phyloP scores from a whole-genome alignment of 2,329 filamentous ascomycete species.

The Knoxdaviesia capensis region DNA sequence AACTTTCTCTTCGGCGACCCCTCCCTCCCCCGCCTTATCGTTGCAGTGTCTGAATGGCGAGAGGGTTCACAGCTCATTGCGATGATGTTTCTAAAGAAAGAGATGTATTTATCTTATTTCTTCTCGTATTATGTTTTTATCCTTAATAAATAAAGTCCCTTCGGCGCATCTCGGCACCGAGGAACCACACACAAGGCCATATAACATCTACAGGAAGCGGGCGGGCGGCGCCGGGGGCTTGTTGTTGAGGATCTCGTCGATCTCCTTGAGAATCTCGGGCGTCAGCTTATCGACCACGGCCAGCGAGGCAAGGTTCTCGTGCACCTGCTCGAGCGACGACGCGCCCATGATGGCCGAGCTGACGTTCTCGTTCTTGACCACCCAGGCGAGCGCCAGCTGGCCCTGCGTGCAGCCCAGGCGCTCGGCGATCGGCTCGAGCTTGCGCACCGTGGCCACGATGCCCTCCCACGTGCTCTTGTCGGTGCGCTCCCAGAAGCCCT shows the following conservation, averaged over 20 bases:
- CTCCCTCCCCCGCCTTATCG: no score
- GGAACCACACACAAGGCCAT: slow-evolving; percentile 3
- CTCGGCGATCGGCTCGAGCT: slow-evolving; percentile 41
- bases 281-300: slow-evolving; percentile 33
- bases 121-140: no score
- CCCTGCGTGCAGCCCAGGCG: slow-evolving; percentile 37
- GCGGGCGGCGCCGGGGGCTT: slow-evolving; percentile 25
- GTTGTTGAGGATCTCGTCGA: slow-evolving; percentile 37
- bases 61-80: no score
- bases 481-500: slow-evolving; percentile 28
- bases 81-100: no score
- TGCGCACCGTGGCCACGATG: slow-evolving; percentile 37
- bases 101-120: no score
- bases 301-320: slow-evolving; percentile 36
- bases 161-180: no score
- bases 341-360: slow-evolving; percentile 42
- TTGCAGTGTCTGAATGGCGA: no score
- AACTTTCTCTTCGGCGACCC: no score
- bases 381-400: slow-evolving; percentile 40
- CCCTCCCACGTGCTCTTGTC: slow-evolving; percentile 31
- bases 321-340: slow-evolving; percentile 35
- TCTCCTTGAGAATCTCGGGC: slow-evolving; percentile 35
- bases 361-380: slow-evolving; percentile 39
- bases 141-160: no score
- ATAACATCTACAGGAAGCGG: slow-evolving; percentile 9